phyloP scores from a whole-genome alignment of 352 stramenopile species.

The Pythium folliculosum region DNA sequence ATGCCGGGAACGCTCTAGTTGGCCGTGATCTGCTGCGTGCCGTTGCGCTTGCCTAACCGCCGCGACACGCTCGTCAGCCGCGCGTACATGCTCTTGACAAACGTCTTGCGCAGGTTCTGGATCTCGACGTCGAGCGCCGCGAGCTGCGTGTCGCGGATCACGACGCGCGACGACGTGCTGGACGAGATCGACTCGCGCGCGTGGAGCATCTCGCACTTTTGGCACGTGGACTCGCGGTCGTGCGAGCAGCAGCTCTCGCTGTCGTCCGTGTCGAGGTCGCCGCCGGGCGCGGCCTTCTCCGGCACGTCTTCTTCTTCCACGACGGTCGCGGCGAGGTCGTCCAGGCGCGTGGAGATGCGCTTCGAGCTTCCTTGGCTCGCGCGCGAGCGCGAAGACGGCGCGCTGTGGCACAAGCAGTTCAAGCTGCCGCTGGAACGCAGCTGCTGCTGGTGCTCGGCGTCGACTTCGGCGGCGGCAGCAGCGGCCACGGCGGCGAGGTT shows the following conservation, averaged over 20 bases:
- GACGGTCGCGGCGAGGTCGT: constrained; percentile 21
- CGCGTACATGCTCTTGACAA: constrained; percentile 61
- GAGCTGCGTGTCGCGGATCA: constrained; percentile 71
- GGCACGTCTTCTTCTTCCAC: constrained; percentile 13
- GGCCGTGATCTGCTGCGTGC: constrained; percentile 23
- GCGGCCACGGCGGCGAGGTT: constrained; percentile 8
- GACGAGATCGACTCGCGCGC: constrained; percentile 27
- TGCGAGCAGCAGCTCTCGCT: constrained; percentile 52
- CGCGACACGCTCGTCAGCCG: constrained; percentile 49
- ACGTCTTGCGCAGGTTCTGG: constrained; percentile 58
- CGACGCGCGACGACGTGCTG: constrained; percentile 44
- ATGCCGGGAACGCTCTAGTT: constrained; percentile 2
- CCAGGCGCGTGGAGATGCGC: constrained; percentile 26
- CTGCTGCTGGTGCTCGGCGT: constrained; percentile 3
- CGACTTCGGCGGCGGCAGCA: constrained; percentile 15
- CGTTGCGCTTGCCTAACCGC: constrained; percentile 18
- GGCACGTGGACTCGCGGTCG: constrained; percentile 25
- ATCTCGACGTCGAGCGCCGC: constrained; percentile 70
- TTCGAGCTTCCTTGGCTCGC: constrained; percentile 31
- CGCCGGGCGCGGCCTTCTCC: neutral
- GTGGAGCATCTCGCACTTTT: constrained; percentile 17
- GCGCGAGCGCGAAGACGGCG: constrained; percentile 5
- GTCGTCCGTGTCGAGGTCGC: constrained; percentile 37
- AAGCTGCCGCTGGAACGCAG: constrained; percentile 9
- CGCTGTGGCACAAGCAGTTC: constrained; percentile 15